Percentiles rank a stretch among this genome's conserved stretches.
phyloP scores from a whole-genome alignment of 768 basidiomycete species.

The Pleurotus citrinopileatus region DNA sequence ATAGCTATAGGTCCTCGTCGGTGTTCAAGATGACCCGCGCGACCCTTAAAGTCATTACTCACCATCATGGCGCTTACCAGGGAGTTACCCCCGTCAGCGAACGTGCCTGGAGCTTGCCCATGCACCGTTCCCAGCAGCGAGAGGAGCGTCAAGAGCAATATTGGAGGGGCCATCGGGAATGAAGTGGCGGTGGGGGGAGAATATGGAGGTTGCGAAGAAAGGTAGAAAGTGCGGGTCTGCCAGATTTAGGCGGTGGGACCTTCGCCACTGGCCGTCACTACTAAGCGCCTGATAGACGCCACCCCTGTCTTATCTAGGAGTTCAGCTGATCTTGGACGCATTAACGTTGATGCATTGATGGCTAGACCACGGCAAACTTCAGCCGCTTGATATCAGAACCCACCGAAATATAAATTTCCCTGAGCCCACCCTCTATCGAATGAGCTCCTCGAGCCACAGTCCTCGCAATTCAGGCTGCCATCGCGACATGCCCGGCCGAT shows the following conservation, averaged over 20 bases:
- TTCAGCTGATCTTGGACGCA: too few species aligned
- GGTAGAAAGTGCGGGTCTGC: not conserved
- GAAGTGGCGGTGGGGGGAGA: too few species aligned
- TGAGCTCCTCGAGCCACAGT: too few species aligned
- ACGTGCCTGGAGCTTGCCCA: constrained; percentile 25
- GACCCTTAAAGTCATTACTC: constrained; percentile 6
- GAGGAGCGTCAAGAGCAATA: not conserved
- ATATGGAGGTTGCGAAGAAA: too few species aligned
- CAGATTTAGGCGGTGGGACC: not conserved
- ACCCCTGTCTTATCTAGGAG: not conserved
- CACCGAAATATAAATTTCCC: too few species aligned
- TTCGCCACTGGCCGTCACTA: too few species aligned
- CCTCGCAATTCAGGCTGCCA: too few species aligned
- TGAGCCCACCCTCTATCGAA: too few species aligned
- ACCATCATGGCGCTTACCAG: constrained; percentile 40
- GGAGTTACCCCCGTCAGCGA: constrained; percentile 33
- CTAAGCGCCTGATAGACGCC: not conserved
- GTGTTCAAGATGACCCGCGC: not conserved
- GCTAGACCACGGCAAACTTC: too few species aligned
- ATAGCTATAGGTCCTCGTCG: constrained; percentile 41
- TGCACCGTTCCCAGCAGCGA: not conserved
- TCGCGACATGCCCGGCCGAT: constrained; percentile 4
- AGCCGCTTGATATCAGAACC: too few species aligned
- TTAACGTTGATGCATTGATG: too few species aligned
- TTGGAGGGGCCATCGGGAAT: not conserved